These are phyloP conservation scores for Leptodermis oblonga DNA, from an alignment of 257 asterid genomes.

Conservation along the genomic window DNA sequence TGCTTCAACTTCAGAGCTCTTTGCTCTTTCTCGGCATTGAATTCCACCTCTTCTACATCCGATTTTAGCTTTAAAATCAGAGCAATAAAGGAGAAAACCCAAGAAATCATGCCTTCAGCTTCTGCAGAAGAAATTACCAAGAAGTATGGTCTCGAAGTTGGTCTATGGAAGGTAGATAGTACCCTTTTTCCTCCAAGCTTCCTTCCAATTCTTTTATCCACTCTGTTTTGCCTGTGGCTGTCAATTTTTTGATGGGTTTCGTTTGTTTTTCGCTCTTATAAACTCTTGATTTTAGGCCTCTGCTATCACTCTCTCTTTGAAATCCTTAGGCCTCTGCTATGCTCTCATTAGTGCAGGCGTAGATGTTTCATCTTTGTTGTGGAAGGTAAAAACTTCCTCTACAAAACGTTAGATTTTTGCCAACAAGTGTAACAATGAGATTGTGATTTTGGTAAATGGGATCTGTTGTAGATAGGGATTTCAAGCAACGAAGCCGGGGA, in stretches of 20 bases:
- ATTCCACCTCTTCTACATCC: no score
- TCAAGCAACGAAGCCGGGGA: no score
- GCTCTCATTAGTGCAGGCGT: conserved; percentile 74
- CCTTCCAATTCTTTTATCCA: no score
- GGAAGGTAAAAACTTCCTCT: conserved; percentile 44
- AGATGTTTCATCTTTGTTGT: conserved; percentile 71
- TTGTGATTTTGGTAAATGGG: conserved; percentile 10
- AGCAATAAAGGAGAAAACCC: no score
- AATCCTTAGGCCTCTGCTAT: conserved; percentile 75
- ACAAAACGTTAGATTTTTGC: neutral
- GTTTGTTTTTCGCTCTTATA: no score
- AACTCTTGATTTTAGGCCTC: conserved; percentile 44
- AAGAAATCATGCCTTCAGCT: conserved; percentile 54
- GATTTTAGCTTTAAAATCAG: no score
- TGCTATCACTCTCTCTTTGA: conserved; percentile 81
- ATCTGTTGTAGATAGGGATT: conserved; percentile 44
- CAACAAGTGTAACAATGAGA: neutral
- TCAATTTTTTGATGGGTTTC: no score
- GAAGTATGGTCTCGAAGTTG: conserved; percentile 92
- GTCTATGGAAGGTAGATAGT: conserved; percentile 91
- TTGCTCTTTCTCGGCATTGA: no score
- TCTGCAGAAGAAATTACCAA: conserved; percentile 72
- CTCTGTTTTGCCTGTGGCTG: neutral
- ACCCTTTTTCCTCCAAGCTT: neutral
- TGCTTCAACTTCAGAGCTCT: no score